phyloP scores from a whole-genome alignment of 495 filamentous ascomycete genomes.

The Acidomyces sp. region DNA sequence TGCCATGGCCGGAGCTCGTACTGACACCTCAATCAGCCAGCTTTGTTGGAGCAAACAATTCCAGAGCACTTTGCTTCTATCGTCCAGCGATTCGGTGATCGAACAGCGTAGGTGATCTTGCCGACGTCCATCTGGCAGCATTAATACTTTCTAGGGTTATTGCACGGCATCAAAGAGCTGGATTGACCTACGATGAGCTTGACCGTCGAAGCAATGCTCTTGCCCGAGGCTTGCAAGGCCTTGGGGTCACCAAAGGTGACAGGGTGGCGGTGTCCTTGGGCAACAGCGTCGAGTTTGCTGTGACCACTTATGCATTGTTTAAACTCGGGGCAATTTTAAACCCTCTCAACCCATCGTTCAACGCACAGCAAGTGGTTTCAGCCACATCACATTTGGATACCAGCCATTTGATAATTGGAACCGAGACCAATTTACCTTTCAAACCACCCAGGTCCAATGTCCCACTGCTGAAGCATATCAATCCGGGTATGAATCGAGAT shows the following conservation, averaged over 20 bases:
- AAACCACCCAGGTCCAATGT: conserved; percentile 70
- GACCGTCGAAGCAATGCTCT: conserved; percentile 65
- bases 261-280: conserved; percentile 76
- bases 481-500: conserved; percentile 41
- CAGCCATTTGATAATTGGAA: conserved; percentile 65
- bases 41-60: conserved; percentile 60
- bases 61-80: conserved; percentile 67
- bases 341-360: conserved; percentile 88
- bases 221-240: conserved; percentile 54
- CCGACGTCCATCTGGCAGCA: too few relatives aligned
- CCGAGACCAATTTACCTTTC: conserved; percentile 73
- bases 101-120: conserved; percentile 49
- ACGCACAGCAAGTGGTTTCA: conserved; percentile 57
- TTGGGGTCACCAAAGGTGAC: conserved; percentile 73
- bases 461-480: conserved; percentile 49
- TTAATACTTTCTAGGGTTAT: conserved; percentile 39
- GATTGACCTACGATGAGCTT: conserved; percentile 60
- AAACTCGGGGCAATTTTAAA: conserved; percentile 88
- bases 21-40: conserved; percentile 41
- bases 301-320: conserved; percentile 76
- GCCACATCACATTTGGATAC: conserved; percentile 66
- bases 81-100: conserved; percentile 59
- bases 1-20: background rate
- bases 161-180: conserved; percentile 47
- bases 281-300: conserved; percentile 71